These are phyloP conservation scores for Megacollybia marginata DNA, from an alignment of 768 basidiomycete species.

Conservation along the genomic window DNA sequence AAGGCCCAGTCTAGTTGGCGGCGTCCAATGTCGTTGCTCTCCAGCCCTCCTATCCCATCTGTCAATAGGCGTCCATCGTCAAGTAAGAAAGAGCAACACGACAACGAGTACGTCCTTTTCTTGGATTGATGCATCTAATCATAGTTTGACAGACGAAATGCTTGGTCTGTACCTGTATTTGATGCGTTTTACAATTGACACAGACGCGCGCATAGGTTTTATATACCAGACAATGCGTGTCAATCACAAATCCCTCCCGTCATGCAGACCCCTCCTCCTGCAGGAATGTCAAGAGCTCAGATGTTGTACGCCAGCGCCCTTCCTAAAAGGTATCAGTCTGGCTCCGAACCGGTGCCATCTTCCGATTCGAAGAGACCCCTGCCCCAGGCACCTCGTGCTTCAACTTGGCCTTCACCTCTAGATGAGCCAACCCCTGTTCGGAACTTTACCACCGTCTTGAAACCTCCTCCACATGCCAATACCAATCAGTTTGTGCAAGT, in stretches of 20 bases:
- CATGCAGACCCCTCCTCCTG: not conserved
- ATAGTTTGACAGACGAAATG: not conserved
- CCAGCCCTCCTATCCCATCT: too few species aligned
- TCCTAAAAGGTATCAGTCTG: not conserved
- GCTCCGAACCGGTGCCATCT: too few species aligned
- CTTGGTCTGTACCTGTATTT: not conserved
- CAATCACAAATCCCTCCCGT: not conserved
- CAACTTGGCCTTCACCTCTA: too few species aligned
- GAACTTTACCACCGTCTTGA: too few species aligned
- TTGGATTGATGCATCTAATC: not conserved
- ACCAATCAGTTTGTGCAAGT: too few species aligned
- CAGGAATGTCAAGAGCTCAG: not conserved
- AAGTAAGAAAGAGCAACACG: constrained; percentile 27
- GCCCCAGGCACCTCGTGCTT: too few species aligned
- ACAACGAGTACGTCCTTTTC: constrained; percentile 3
- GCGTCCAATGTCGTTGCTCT: too few species aligned
- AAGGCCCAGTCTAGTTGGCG: too few species aligned
- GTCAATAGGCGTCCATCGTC: not conserved
- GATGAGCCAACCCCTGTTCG: too few species aligned
- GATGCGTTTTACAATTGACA: not conserved
- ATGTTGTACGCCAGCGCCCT: not conserved
- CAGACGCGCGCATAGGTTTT: not conserved
- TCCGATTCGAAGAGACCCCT: too few species aligned
- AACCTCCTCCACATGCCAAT: too few species aligned
- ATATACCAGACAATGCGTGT: not conserved